A percentile compares a stretch with the other conserved stretches of the same genome.
These are phyloP conservation scores for Sclerotinia nivalis DNA, from an alignment of 2,329 filamentous ascomycete genomes.

Conservation along the genomic window DNA sequence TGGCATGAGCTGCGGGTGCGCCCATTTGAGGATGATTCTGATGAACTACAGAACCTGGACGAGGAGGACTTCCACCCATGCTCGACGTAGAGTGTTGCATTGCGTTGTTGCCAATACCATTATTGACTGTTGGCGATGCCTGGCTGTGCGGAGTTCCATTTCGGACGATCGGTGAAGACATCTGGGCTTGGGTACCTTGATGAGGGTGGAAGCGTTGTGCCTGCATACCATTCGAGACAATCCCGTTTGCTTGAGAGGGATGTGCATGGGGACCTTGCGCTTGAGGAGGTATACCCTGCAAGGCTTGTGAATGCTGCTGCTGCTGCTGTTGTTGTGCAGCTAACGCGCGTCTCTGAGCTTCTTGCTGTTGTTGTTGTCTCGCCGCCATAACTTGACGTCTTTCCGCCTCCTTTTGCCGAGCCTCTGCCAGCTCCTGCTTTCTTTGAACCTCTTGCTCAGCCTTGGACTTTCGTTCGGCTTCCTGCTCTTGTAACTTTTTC, in stretches of 20 bases:
- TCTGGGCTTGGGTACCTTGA: conserved; percentile 59
- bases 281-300: conserved; percentile 24
- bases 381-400: conserved; percentile 22
- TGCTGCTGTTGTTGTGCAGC: conserved; percentile 46
- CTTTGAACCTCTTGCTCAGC: conserved; percentile 51
- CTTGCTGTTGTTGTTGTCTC: conserved; percentile 40
- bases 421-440: conserved; percentile 39
- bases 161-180: conserved; percentile 66
- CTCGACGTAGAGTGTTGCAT: conserved; percentile 68
- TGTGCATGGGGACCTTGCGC: conserved; percentile 48
- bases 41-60: conserved; percentile 66
- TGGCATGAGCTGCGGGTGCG: conserved; percentile 60
- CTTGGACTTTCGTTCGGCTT: conserved; percentile 50
- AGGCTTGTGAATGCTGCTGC: conserved; percentile 37
- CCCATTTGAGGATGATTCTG: conserved; percentile 55
- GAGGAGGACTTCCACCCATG: conserved; percentile 67
- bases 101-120: conserved; percentile 45
- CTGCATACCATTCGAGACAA: conserved; percentile 45
- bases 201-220: conserved; percentile 46
- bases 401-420: conserved; percentile 40
- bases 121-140: conserved; percentile 66
- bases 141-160: conserved; percentile 64
- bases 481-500: conserved; percentile 66
- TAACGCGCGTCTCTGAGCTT: conserved; percentile 41
- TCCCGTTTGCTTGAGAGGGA: conserved; percentile 45